phyloP scores from a whole-genome alignment of 345 rosid species.

The Acer negundo region DNA sequence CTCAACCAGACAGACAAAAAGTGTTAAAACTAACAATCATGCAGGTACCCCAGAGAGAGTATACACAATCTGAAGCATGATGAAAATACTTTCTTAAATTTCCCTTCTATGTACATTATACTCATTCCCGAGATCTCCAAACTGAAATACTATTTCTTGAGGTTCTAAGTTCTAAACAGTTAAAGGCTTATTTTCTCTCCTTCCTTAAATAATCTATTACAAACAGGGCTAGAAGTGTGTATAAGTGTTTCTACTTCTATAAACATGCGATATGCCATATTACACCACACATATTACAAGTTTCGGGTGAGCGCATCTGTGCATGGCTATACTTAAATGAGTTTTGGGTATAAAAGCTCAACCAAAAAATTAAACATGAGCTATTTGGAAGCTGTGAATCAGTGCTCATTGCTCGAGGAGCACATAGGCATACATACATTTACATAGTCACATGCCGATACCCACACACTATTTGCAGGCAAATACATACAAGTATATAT shows the following conservation, averaged over 20 bases:
- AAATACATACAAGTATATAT: not conserved
- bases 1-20: not conserved
- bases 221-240: not conserved
- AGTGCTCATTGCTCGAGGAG: not conserved
- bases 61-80: not conserved
- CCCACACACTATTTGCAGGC: not conserved
- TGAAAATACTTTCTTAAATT: not conserved
- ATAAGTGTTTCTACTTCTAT: not conserved
- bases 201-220: not conserved
- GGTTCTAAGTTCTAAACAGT: not conserved
- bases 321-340: not conserved
- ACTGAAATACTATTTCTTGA: not conserved
- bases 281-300: not conserved
- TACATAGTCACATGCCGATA: not conserved
- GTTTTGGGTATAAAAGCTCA: not conserved
- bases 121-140: not conserved
- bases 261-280: not conserved
- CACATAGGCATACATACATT: not conserved
- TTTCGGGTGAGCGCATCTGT: not conserved
- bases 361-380: not conserved
- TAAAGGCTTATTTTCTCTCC: not conserved
- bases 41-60: not conserved
- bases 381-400: not conserved
- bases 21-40: not conserved
- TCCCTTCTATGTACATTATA: not conserved